phyloP scores from a whole-genome alignment of 129 eudicot genomes.

The Logfia minima region DNA sequence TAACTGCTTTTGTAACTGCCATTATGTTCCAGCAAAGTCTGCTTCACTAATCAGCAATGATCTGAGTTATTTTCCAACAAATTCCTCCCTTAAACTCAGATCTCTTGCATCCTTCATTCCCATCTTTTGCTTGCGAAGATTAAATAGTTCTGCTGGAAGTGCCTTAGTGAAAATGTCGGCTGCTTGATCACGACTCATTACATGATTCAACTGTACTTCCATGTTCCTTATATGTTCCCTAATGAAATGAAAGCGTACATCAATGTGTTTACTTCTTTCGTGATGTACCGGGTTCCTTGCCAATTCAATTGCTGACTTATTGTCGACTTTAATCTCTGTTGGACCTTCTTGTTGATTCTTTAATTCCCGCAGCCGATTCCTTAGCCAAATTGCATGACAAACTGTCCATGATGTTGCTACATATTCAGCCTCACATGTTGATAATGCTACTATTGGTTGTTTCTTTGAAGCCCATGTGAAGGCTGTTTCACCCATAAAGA shows the following conservation, averaged over 20 bases:
- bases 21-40: neutral
- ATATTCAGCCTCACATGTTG: conserved; percentile 21
- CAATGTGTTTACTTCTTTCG: conserved; percentile 1
- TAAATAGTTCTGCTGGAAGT: conserved; percentile 4
- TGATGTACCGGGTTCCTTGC: conserved; percentile 3
- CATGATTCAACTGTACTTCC: conserved; percentile 3
- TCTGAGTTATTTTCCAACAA: neutral
- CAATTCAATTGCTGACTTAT: neutral
- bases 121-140: neutral
- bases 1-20: too few relatives aligned
- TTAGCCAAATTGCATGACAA: conserved; percentile 20
- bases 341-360: neutral
- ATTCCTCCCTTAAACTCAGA: neutral
- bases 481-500: conserved; percentile 6
- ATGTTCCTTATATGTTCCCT: neutral
- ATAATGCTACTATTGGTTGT: conserved; percentile 10
- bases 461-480: conserved; percentile 4
- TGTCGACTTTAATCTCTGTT: neutral
- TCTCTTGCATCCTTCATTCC: conserved; percentile 17
- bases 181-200: conserved; percentile 1
- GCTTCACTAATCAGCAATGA: neutral
- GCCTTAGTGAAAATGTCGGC: neutral
- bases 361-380: neutral
- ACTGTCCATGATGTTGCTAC: conserved; percentile 13
- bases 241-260: neutral